Conservation (phyloP, 805 yeast genomes). For the Kuraishia cidri region DNA sequence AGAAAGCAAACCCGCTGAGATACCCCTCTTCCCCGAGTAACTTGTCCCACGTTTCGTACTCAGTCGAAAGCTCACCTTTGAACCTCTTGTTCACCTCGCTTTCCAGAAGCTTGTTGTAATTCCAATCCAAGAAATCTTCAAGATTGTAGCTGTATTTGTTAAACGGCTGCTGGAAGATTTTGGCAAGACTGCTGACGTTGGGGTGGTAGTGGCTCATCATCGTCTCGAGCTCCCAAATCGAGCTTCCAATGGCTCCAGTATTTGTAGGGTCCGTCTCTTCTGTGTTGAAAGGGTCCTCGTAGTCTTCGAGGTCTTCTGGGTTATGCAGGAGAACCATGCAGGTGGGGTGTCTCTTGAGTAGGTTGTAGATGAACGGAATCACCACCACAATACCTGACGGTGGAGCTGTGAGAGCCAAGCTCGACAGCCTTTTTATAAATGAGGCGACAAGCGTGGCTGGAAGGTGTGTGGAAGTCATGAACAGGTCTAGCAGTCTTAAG, state of each 20-base stretch:
- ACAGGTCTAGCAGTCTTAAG: slow-evolving; percentile 77
- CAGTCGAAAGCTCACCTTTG: slow-evolving; percentile 70
- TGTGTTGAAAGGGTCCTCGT: slow-evolving; percentile 58
- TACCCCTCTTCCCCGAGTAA: slow-evolving; percentile 27
- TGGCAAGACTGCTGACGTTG: slow-evolving; percentile 86
- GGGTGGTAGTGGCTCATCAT: slow-evolving; percentile 83
- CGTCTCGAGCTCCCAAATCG: slow-evolving; percentile 87
- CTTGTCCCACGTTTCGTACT: slow-evolving; percentile 47
- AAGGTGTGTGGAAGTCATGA: slow-evolving; percentile 79
- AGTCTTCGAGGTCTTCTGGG: slow-evolving; percentile 20
- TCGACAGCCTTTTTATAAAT: slow-evolving; percentile 74
- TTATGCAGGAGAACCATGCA: slow-evolving; percentile 86
- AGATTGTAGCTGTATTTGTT: slow-evolving; percentile 73
- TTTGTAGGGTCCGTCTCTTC: slow-evolving; percentile 64
- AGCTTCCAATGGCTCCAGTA: slow-evolving; percentile 75
- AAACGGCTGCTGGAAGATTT: slow-evolving; percentile 83
- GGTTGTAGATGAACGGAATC: slow-evolving; percentile 86
- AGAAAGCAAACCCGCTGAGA: too few relatives aligned
- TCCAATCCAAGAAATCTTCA: slow-evolving; percentile 94
- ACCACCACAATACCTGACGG: slow-evolving; percentile 85
- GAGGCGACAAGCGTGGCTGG: slow-evolving; percentile 82
- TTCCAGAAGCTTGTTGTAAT: slow-evolving; percentile 55
- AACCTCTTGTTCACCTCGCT: slow-evolving; percentile 57
- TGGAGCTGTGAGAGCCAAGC: slow-evolving; percentile 67
- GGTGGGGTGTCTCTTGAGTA: slow-evolving; percentile 84